These are phyloP conservation scores for Tuber microsphaerosporum DNA, from an alignment of 495 filamentous ascomycete species.

Conservation along the genomic window DNA sequence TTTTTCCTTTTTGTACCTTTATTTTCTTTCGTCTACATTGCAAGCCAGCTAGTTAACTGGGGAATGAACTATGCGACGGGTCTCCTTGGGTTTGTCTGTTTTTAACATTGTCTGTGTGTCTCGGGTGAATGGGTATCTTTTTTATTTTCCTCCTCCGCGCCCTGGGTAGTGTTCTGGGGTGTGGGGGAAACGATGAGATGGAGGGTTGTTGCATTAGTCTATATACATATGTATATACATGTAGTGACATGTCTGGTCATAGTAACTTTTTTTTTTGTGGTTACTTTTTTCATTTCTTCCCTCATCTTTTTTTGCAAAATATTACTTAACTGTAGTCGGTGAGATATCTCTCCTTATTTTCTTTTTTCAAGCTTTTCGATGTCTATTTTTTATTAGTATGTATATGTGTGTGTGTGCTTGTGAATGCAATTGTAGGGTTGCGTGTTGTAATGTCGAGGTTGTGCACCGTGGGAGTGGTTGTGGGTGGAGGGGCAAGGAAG, in stretches of 20 bases:
- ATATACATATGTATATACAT: not conserved
- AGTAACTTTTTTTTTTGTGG: not conserved
- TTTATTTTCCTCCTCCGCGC: not conserved
- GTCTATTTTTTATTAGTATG: conserved; percentile 19
- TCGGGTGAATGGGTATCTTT: not conserved
- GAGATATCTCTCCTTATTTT: conserved; percentile 21
- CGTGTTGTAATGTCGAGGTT: not conserved
- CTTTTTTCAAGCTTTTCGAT: conserved; percentile 22
- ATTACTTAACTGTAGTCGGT: not conserved
- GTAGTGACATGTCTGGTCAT: not conserved
- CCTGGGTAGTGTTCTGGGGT: not conserved
- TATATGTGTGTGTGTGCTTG: not conserved
- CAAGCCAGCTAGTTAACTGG: conserved; percentile 5
- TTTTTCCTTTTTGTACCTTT: conserved; percentile 31
- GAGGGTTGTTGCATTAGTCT: not conserved
- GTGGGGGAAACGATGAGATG: not conserved
- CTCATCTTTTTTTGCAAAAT: not conserved
- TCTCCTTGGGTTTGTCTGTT: conserved; percentile 2
- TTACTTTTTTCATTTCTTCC: not conserved
- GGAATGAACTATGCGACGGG: not conserved
- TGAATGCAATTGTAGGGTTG: not conserved
- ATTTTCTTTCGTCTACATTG: conserved; percentile 28
- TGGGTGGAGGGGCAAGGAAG: too few relatives aligned
- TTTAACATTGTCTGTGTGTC: not conserved
- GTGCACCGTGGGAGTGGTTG: not conserved